A percentile compares a stretch with the other conserved stretches of the same genome.
Conservation (phyloP, 73 alveolate species). For the Tetrahymena thermophila region DNA sequence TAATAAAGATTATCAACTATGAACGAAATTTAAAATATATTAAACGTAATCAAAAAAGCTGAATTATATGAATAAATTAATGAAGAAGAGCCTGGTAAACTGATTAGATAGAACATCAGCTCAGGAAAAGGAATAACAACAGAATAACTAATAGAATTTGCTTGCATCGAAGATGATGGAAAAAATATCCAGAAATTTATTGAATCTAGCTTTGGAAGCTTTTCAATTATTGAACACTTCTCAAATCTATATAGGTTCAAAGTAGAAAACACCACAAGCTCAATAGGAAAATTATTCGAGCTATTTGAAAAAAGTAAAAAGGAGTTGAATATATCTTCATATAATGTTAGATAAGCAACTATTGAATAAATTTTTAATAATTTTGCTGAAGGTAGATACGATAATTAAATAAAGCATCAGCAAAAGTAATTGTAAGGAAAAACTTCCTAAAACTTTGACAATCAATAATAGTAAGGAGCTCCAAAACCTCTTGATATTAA, state of each 20-base stretch:
- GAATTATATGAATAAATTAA: conserved; percentile 3
- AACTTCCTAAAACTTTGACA: not conserved
- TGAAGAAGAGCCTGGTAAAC: conserved; percentile 33
- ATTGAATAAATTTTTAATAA: conserved; percentile 47
- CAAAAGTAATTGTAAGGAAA: not conserved
- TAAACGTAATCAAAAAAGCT: not conserved
- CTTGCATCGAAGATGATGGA: conserved; percentile 41
- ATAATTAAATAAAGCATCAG: not conserved
- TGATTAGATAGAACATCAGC: conserved; percentile 27
- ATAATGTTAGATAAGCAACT: conserved; percentile 48
- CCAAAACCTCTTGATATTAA: not conserved
- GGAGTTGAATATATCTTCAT: conserved; percentile 50
- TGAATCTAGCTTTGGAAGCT: not conserved
- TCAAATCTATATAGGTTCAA: conserved; percentile 33
- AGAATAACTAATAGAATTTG: conserved; percentile 37
- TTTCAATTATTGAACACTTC: conserved; percentile 46
- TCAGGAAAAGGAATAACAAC: conserved; percentile 7
- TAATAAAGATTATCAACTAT: conserved; percentile 1
- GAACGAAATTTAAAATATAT: not conserved
- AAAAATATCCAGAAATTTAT: conserved; percentile 14
- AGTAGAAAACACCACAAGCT: conserved; percentile 8
- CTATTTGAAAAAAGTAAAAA: conserved; percentile 52
- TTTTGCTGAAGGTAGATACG: conserved; percentile 33
- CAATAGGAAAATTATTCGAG: conserved; percentile 44
- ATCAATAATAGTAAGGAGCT: no score